phyloP scores from a whole-genome alignment of 495 filamentous ascomycete species.

The Hypoxylon fragiforme region DNA sequence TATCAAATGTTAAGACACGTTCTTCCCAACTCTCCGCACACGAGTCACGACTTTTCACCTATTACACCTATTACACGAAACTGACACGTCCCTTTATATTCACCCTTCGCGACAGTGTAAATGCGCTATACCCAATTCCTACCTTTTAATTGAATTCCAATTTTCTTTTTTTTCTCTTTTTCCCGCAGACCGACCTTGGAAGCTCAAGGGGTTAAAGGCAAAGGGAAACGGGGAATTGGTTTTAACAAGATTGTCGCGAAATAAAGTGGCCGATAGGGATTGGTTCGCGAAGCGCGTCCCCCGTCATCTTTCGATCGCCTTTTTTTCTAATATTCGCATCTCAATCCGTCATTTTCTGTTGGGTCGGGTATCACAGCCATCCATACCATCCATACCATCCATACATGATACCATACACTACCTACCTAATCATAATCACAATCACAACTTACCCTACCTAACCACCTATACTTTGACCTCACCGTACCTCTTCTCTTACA shows the following conservation, averaged over 20 bases:
- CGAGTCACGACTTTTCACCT: conserved; percentile 36
- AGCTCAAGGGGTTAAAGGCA: conserved; percentile 19
- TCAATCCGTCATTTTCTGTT: not conserved
- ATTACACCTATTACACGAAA: conserved; percentile 42
- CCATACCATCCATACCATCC: too few species aligned
- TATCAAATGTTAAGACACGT: too few species aligned
- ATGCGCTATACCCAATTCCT: conserved; percentile 43
- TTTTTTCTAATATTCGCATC: not conserved
- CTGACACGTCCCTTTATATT: conserved; percentile 39
- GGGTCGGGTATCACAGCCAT: not conserved
- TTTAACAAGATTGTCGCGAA: conserved; percentile 42
- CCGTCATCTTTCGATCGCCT: conserved; percentile 58
- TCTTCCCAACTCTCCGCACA: too few species aligned
- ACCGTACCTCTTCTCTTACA: too few species aligned
- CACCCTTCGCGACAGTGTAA: conserved; percentile 21
- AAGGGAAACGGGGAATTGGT: conserved; percentile 33
- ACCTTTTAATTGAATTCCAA: conserved; percentile 43
- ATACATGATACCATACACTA: too few species aligned
- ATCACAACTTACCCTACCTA: too few species aligned
- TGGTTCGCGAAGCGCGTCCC: conserved; percentile 53
- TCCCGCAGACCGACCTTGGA: not conserved
- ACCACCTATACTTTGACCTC: too few species aligned
- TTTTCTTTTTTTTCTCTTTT: not conserved
- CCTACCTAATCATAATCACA: too few species aligned
- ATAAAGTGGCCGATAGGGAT: conserved; percentile 37